Base-by-base conservation (phyloP, 257 asterid genomes). In the Agastache rugosa region DNA sequence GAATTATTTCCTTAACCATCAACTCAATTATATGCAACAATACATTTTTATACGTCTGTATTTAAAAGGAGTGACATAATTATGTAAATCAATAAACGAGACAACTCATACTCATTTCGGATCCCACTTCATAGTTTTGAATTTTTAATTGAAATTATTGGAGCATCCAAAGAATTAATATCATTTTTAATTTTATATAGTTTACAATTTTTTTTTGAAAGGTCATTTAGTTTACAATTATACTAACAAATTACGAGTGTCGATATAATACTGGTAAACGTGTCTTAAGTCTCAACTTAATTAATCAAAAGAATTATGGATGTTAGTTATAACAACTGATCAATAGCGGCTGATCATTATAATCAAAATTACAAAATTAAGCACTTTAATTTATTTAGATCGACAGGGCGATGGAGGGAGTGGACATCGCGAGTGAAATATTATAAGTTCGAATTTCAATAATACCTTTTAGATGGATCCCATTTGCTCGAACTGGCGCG, bases 41-140 rank as follows among this genome's bases (percentile, higher is more conserved):
- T 37, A 9, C 17, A 31, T 35, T 8, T 6, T 59, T 19, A 35
- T 62, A 39, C n/a, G 5, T 17, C 16, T 35, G 25, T 20, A 63
- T 17, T 42, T 11, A 35, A 19, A n/a, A n/a, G n/a, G n/a, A n/a
- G n/a, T 16, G 4, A 16, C 15, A 63, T 63, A 19, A 20, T 20
- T 4, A 51, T 15, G n/a, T 17, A 29, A 51, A 41, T 6, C 68
- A 55, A 66, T 67, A 44, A 41, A 68, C 9, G 45, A 31, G 56
- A 34, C 80, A 69, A 69, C 71, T 47, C 71, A 66, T 73, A 22
- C 11, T 63, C 41, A 50, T 51, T 41, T 22, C 6, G 62, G 12
- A 41, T 73, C 75, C 75, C 53, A 10, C 63, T 75, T 71, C 37
- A 3, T 20, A 41, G 56, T 27, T 63, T 45, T 22, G 55, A 62